Evolutionary conservation across 164 flowering plant genomes (phyloP), one percentile per base, ranked within the genome.

Genomic region (Vitis riparia): DNA sequence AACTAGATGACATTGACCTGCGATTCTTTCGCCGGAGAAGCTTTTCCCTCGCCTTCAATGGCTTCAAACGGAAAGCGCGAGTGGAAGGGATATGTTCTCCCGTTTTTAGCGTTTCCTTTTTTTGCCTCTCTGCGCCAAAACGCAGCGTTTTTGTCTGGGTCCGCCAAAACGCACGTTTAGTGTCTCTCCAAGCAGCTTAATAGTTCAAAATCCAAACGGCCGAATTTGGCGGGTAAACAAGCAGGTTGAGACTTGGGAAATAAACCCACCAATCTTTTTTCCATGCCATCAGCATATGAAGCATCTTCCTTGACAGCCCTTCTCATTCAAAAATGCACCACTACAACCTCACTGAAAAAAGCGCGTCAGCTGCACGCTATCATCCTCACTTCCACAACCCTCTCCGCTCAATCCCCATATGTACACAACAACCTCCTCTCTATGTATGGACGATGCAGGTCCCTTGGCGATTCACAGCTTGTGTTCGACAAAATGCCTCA

Each of bases 401-500:
- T 51, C 47, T 11, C 47, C 6, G 55, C 68, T 6, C 63, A 55
- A 5, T 55, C 86, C n/a, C 89, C 97, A 1, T 94, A 73, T 73
- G 60, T 78, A 12, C 12, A 76, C 90, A 94, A 94, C 89, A 90
- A 88, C 59, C 69, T 94, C 71, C 37, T 94, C 59, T 81, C 95
- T 7, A 86, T 89, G 91, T 94, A 94, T 63, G 82, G 83, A 0
- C 76, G 82, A 68, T 89, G 88, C 59, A 85, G 87, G 15, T 84
- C 94, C 6, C 51, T 86, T 8, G 23, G 13, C 9, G 85, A 89
- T 51, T 73, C 95, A 9, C 87, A 55, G 9, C 63, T 11, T 10
- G 71, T 91, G 77, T 89, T 94, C 87, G 97, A 94, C 72, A 69
- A 75, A 87, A 92, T 90, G 92, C 93, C 91, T 62, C 84, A 78